A percentile compares a stretch with the other conserved stretches of the same genome.
These are phyloP conservation scores for Golovinomyces cichoracearum DNA, from an alignment of 2,329 filamentous ascomycete species.

Conservation along the genomic window DNA sequence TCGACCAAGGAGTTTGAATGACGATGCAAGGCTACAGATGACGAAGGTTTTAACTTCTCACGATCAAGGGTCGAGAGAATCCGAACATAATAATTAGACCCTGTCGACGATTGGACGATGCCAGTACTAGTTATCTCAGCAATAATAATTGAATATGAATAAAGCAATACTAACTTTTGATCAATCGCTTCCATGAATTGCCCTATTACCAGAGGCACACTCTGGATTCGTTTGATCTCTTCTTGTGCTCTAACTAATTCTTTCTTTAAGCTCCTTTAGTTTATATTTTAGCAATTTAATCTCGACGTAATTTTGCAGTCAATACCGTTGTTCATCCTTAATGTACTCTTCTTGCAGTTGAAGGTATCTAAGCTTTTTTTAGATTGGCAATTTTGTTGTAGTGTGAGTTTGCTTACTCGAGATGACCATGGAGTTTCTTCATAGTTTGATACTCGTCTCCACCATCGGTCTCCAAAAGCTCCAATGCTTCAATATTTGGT, in stretches of 20 bases:
- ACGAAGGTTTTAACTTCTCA: slow-evolving; percentile 91
- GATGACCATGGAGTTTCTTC: slow-evolving; percentile 87
- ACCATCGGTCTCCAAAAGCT: slow-evolving; percentile 54
- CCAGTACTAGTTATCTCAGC: slow-evolving; percentile 40
- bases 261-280: slow-evolving; percentile 75
- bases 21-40: slow-evolving; percentile 86
- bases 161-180: slow-evolving; percentile 46
- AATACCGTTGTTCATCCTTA: slow-evolving; percentile 91
- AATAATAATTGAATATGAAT: background rate
- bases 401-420: slow-evolving; percentile 42
- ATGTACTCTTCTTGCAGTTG: slow-evolving; percentile 99
- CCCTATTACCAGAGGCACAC: slow-evolving; percentile 87
- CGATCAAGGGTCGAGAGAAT: slow-evolving; percentile 96
- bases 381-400: slow-evolving; percentile 1
- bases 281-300: slow-evolving; percentile 5
- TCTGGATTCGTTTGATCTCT: slow-evolving; percentile 98
- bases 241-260: slow-evolving; percentile 93
- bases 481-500: slow-evolving; percentile 70
- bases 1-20: slow-evolving; percentile 97
- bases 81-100: slow-evolving; percentile 95
- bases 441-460: slow-evolving; percentile 84
- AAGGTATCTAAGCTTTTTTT: slow-evolving; percentile 40
- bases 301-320: background rate
- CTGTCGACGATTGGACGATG: slow-evolving; percentile 93
- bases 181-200: slow-evolving; percentile 99